Conservation (phyloP, 2,329 filamentous ascomycete species). For the Didymella sp. region DNA sequence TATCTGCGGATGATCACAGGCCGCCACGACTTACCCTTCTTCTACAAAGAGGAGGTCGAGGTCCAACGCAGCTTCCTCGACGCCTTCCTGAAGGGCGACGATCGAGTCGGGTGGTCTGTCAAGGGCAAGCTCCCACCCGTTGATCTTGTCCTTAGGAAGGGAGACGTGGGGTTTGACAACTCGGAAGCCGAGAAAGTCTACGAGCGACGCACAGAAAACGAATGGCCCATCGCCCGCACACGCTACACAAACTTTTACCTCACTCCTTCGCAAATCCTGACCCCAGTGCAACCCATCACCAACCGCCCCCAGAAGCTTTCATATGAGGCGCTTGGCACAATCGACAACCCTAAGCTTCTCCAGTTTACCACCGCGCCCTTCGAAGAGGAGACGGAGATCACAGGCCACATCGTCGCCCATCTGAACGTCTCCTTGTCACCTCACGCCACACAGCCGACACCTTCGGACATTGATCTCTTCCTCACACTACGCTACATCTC, state of each 20-base stretch:
- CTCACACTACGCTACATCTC: conserved; percentile 66
- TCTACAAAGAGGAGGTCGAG: conserved; percentile 72
- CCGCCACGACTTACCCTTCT: conserved; percentile 75
- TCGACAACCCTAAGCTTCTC: conserved; percentile 62
- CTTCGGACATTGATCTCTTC: conserved; percentile 68
- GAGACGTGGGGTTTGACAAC: conserved; percentile 71
- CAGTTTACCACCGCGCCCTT: conserved; percentile 67
- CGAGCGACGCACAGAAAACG: conserved; percentile 62
- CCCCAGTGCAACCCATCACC: conserved; percentile 37
- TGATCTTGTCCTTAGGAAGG: conserved; percentile 67
- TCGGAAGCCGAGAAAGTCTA: conserved; percentile 66
- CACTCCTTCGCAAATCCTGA: conserved; percentile 56
- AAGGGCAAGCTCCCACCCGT: conserved; percentile 67
- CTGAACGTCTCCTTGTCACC: conserved; percentile 65
- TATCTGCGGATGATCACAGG: conserved; percentile 74
- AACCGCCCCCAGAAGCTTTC: conserved; percentile 54
- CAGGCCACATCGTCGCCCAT: conserved; percentile 70
- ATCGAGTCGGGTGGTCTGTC: conserved; percentile 66
- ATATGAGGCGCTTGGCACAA: conserved; percentile 66
- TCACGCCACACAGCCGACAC: conserved; percentile 49
- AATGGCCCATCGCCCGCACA: conserved; percentile 73
- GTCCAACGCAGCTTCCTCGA: conserved; percentile 72
- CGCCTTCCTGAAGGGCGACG: conserved; percentile 73
- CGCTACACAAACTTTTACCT: conserved; percentile 69
- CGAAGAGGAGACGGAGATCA: conserved; percentile 70